phyloP scores from a whole-genome alignment of 352 stramenopile genomes.

The Pythium aphanidermatum region DNA sequence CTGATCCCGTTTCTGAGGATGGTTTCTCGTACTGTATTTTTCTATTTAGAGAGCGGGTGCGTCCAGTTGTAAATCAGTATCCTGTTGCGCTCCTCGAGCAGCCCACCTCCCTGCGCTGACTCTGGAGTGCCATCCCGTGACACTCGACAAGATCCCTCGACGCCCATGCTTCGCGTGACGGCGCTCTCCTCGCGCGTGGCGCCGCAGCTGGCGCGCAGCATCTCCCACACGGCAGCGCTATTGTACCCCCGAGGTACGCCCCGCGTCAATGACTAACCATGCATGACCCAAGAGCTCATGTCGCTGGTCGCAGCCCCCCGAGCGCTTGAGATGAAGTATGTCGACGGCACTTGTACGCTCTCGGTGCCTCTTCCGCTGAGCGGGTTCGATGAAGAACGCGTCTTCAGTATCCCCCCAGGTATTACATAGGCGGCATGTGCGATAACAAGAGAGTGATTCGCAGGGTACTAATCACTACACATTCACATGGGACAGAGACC shows the following conservation, averaged over 20 bases:
- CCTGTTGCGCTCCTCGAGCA: constrained; percentile 14
- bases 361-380: constrained; percentile 72
- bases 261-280: too few species aligned
- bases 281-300: too few species aligned
- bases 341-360: constrained; percentile 66
- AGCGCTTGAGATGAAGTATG: constrained; percentile 76
- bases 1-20: background rate
- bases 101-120: constrained; percentile 11
- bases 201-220: constrained; percentile 15
- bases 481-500: too few species aligned
- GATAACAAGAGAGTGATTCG: background rate
- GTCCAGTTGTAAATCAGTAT: constrained; percentile 16
- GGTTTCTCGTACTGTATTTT: background rate
- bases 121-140: constrained; percentile 9
- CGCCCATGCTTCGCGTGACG: constrained; percentile 11
- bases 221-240: constrained; percentile 14
- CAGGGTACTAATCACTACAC: too few species aligned
- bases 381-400: constrained; percentile 70
- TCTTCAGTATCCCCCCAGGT: constrained; percentile 72
- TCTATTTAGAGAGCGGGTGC: background rate
- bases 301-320: constrained; percentile 8
- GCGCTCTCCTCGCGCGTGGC: background rate
- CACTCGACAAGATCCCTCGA: background rate
- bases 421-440: background rate
- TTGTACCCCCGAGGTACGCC: constrained; percentile 13